Base-by-base conservation (phyloP, 257 asterid species). In the Salvia rosmarinus region DNA sequence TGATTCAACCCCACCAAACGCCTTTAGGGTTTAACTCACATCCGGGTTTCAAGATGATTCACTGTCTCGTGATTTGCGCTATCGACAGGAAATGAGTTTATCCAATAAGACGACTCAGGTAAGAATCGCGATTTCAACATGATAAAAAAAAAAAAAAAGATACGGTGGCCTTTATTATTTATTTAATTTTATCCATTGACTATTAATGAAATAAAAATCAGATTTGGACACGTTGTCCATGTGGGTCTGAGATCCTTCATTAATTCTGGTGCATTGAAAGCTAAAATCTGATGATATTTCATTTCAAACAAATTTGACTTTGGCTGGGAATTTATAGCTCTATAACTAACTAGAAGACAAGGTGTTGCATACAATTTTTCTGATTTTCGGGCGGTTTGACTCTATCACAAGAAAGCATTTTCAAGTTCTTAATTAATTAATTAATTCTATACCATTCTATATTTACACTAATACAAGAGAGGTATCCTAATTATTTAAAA, bases 161-260 rank as follows among this genome's bases (percentile, higher is more conserved):
- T 47, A 73, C 57, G 65, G 76, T 81, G 85, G 11, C 44, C 11
- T 39, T 32, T 39, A 6, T 4, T 58, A 14, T 6, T 42, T 71
- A 35, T 13, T 43, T 11, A 23, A 10, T 21, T 12, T 62, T 34
- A 39, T 39, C 32, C 37, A 32, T 32, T 7, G 43, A 39, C 51
- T 70, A 7, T 4, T 30, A 35, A 25, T 23, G 35, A 63, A 35
- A 49, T 34, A 20, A 46, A 46, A 56, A 8, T 42, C 9, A 51
- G 14, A 51, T 43, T 60, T 39, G 56, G 83, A 76, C 88, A 85
- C 90, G 90, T 85, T 82, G 74, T 78, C 16, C 28, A 47, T 62
- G 61, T 47, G 49, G 63, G 47, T 57, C 40, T 46, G 14, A 19
- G 10, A 2, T 23, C 51, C 30, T 37, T 17, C 6, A n/a, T 64